Percentiles rank a stretch among this genome's conserved stretches.
These are phyloP conservation scores for Xylariaceae sp. DNA, from an alignment of 2,329 filamentous ascomycete genomes.

Conservation along the genomic window DNA sequence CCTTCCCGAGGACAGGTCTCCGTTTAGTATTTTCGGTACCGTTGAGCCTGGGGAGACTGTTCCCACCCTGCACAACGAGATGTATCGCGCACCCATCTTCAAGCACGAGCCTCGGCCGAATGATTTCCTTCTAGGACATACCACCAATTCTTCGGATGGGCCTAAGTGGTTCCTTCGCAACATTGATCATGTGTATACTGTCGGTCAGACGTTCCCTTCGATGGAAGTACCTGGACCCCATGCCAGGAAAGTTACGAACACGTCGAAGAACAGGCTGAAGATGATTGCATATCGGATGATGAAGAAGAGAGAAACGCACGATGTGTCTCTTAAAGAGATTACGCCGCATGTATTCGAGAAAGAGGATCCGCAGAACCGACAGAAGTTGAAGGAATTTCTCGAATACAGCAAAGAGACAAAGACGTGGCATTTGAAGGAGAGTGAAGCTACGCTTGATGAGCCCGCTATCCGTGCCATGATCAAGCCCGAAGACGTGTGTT, in stretches of 20 bases:
- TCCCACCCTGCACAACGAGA: slow-evolving; percentile 86
- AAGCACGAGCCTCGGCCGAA: slow-evolving; percentile 71
- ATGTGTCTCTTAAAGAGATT: slow-evolving; percentile 74
- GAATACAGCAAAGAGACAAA: slow-evolving; percentile 83
- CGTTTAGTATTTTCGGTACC: slow-evolving; percentile 90
- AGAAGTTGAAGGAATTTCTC: slow-evolving; percentile 96
- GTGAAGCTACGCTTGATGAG: slow-evolving; percentile 75
- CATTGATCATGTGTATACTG: slow-evolving; percentile 85
- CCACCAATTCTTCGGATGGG: slow-evolving; percentile 72
- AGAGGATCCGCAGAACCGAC: slow-evolving; percentile 90
- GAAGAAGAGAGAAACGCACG: slow-evolving; percentile 64
- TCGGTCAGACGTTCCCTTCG: slow-evolving; percentile 89
- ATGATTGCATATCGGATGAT: slow-evolving; percentile 93
- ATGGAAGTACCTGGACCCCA: slow-evolving; percentile 91
- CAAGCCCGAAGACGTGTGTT: slow-evolving; percentile 89
- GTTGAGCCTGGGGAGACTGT: slow-evolving; percentile 88
- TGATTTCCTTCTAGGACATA: slow-evolving; percentile 85
- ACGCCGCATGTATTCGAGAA: slow-evolving; percentile 90
- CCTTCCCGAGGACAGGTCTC: slow-evolving; percentile 89
- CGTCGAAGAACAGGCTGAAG: slow-evolving; percentile 93
- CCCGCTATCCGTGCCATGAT: slow-evolving; percentile 80
- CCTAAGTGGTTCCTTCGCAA: slow-evolving; percentile 79
- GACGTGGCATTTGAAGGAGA: slow-evolving; percentile 74
- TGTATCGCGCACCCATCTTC: slow-evolving; percentile 94
- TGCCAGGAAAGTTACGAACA: slow-evolving; percentile 90